phyloP scores from a whole-genome alignment of 768 basidiomycete genomes.

The Lactarius deliciosus region DNA sequence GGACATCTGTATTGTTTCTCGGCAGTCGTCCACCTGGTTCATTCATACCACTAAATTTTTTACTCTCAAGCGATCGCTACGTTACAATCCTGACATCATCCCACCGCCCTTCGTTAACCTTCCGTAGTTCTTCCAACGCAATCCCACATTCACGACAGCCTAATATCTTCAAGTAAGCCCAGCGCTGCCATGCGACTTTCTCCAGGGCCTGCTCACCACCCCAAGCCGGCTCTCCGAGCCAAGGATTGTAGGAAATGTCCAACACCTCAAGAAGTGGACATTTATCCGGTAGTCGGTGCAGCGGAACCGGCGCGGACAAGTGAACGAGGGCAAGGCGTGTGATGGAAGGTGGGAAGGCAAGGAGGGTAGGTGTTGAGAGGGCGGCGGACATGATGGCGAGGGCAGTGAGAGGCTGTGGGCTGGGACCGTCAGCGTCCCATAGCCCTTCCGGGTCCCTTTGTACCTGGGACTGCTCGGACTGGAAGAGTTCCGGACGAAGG shows the following conservation, averaged over 20 bases:
- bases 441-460: constrained; percentile 10
- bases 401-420: constrained; percentile 7
- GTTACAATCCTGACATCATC: constrained; percentile 56
- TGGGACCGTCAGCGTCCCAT: constrained; percentile 21
- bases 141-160: constrained; percentile 57
- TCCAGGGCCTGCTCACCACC: constrained; percentile 43
- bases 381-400: constrained; percentile 52
- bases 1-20: constrained; percentile 10
- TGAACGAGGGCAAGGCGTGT: constrained; percentile 61
- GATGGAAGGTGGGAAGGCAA: constrained; percentile 61
- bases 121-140: constrained; percentile 41
- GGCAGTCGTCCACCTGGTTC: neutral
- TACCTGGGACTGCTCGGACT: neutral
- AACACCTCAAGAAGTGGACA: constrained; percentile 63
- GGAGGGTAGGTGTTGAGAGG: constrained; percentile 45
- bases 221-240: constrained; percentile 38
- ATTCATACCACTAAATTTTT: constrained; percentile 5
- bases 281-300: constrained; percentile 56
- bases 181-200: constrained; percentile 57
- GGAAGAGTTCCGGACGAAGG: constrained; percentile 47
- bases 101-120: constrained; percentile 64
- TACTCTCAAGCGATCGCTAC: constrained; percentile 28
- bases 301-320: constrained; percentile 46
- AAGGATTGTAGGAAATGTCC: constrained; percentile 67
- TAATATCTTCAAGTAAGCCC: constrained; percentile 52